Percentiles rank a stretch among this genome's conserved stretches.
Conservation (phyloP, 257 asterid species). For the Petrea volubilis region DNA sequence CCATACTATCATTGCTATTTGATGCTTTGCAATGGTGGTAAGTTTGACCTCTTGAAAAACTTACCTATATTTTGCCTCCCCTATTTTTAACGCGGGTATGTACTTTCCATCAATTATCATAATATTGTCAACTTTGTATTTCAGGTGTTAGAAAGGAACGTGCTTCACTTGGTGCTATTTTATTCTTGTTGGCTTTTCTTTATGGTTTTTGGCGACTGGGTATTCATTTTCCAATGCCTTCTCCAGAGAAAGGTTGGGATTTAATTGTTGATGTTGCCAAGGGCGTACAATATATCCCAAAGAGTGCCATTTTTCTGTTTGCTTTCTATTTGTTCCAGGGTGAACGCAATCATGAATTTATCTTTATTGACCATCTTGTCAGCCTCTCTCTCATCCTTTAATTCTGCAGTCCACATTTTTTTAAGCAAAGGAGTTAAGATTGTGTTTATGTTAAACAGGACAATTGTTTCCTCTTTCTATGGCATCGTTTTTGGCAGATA, state of each 20-base stretch:
- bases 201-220: slow-evolving; percentile 99
- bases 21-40: slow-evolving; percentile 85
- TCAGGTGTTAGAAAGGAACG: slow-evolving; percentile 87
- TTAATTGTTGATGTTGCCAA: slow-evolving; percentile 16
- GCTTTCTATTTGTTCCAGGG: neutral
- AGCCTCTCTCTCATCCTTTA: no score
- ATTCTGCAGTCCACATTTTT: no score
- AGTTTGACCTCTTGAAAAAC: slow-evolving; percentile 24
- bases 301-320: neutral
- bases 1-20: slow-evolving; percentile 96
- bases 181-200: slow-evolving; percentile 83
- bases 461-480: neutral
- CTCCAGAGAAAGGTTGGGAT: slow-evolving; percentile 87
- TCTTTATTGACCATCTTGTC: no score
- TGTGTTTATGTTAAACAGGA: no score
- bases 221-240: slow-evolving; percentile 99
- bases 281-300: neutral
- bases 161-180: slow-evolving; percentile 79
- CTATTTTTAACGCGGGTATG: neutral
- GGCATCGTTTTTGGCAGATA: neutral
- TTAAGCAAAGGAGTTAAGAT: no score
- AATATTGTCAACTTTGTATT: slow-evolving; percentile 30
- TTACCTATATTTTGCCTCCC: neutral
- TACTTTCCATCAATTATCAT: slow-evolving; percentile 3
- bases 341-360: no score